Base-by-base conservation (phyloP, 164 flowering plant genomes). In the Liriodendron chinense region DNA sequence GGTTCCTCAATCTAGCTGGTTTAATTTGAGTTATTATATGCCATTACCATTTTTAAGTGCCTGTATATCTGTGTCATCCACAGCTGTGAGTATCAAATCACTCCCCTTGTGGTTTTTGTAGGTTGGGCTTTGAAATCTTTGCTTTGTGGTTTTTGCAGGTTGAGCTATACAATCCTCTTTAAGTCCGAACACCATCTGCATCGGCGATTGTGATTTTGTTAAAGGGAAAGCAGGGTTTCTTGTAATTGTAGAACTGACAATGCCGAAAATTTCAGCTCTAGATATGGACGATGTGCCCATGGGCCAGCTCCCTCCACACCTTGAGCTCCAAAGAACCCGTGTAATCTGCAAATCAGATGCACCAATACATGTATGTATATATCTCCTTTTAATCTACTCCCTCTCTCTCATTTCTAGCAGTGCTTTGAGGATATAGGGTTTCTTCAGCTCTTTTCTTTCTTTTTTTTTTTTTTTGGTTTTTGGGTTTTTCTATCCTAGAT, bases 321-420 rank as follows among this genome's bases (percentile, higher is more conserved):
- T 93, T 47, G 81, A 92, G 75, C 86, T 86, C 47, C 96, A 91
- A 74, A 80, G 90, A 67, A 92, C 93, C 75, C 94, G 95, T 21
- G 96, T 91, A 49, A 22, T 78, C 62, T 88, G 96, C 78, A 83
- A 79, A 47, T 53, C 76, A 3, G 97, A 93, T 74, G 97, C 95
- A 77, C 95, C 98, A 0, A 78, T 74, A 56, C 87, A 91, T 75
- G 98, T 95, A 87, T 1, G 72, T 48, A 4, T 64, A 64, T n/a
- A 13, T 57, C 1, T 74, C 13, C 18, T 67, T 63, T 74, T 73
- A 7, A 16, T 23, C 73, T 49, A 5, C 12, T 24, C 59, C 73
- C 1, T 26, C 34, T 6, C 48, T 69, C 48, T 21, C 68, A 76
- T 69, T 75, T 74, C 6, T 20, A 34, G 43, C 43, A 34, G 43